Conservation (phyloP, 495 filamentous ascomycete genomes). For the Pyrenula aspistea region DNA sequence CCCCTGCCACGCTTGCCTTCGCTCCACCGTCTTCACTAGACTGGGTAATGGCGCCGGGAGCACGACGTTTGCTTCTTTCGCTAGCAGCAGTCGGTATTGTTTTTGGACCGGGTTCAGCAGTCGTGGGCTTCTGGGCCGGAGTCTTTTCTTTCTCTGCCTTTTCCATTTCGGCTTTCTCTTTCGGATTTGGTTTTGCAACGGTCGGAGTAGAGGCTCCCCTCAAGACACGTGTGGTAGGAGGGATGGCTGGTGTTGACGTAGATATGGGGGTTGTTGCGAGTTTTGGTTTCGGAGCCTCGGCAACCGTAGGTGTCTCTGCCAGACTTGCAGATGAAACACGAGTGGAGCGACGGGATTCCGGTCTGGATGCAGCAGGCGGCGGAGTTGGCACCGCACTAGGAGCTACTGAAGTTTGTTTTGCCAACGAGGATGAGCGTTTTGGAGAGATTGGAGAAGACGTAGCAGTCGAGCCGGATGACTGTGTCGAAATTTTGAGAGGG, state of each 20-base stretch:
- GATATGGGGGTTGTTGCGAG: not conserved
- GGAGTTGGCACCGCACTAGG: not conserved
- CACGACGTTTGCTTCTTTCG: conserved; percentile 55
- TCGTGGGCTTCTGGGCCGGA: conserved; percentile 37
- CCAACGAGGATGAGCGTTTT: not conserved
- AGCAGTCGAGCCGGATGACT: not conserved
- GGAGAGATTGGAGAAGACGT: not conserved
- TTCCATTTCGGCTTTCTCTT: conserved; percentile 10
- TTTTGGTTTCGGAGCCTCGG: not conserved
- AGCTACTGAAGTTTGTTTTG: not conserved
- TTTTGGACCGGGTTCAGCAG: conserved; percentile 35
- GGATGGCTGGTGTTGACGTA: not conserved
- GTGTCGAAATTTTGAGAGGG: not conserved
- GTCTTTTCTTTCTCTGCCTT: conserved; percentile 10
- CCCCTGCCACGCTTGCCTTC: conserved; percentile 47
- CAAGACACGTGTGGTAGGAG: not conserved
- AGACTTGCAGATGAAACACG: not conserved
- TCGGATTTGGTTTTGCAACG: conserved; percentile 6
- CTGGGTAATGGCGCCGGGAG: conserved; percentile 59
- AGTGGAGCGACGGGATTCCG: not conserved
- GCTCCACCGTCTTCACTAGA: conserved; percentile 59
- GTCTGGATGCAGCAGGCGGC: not conserved
- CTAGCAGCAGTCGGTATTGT: conserved; percentile 31
- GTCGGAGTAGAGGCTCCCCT: not conserved
- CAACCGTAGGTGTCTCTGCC: not conserved